These are phyloP conservation scores for Mesembryanthemum crystallinum DNA, from an alignment of 148 eudicot genomes.

Conservation along the genomic window DNA sequence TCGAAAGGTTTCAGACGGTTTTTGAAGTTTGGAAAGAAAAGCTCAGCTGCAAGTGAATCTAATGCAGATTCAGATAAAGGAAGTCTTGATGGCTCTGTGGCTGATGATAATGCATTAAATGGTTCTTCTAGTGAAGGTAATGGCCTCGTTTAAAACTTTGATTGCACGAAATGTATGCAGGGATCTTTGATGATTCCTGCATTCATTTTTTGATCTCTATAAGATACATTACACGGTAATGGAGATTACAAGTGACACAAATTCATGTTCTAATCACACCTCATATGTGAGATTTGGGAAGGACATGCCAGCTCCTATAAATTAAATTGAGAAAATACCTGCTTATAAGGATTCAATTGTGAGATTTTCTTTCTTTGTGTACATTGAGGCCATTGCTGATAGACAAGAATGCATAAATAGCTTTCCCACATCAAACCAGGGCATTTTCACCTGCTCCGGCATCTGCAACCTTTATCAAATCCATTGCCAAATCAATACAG, in stretches of 20 bases:
- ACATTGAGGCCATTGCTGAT: too few species aligned
- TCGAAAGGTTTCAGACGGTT: slow-evolving; percentile 81
- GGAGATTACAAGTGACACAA: background rate
- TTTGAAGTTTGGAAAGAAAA: slow-evolving; percentile 73
- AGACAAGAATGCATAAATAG: too few species aligned
- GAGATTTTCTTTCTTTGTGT: too few species aligned
- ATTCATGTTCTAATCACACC: too few species aligned
- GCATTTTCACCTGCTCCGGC: too few species aligned
- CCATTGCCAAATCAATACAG: too few species aligned
- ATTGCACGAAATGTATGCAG: background rate
- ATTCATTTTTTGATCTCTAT: background rate
- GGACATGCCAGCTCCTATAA: too few species aligned
- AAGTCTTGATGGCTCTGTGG: slow-evolving; percentile 35
- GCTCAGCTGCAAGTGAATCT: slow-evolving; percentile 49
- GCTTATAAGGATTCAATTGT: too few species aligned
- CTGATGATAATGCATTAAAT: slow-evolving; percentile 29
- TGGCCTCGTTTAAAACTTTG: slow-evolving; percentile 3
- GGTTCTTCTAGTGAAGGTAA: slow-evolving; percentile 73
- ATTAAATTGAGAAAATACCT: too few species aligned
- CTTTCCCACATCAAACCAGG: too few species aligned
- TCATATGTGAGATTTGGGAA: too few species aligned
- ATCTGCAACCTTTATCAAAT: too few species aligned
- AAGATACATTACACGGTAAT: background rate
- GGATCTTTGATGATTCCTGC: background rate
- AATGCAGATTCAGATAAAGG: slow-evolving; percentile 46